phyloP scores from a whole-genome alignment of 352 stramenopile species.

The Globisporangium splendens region DNA sequence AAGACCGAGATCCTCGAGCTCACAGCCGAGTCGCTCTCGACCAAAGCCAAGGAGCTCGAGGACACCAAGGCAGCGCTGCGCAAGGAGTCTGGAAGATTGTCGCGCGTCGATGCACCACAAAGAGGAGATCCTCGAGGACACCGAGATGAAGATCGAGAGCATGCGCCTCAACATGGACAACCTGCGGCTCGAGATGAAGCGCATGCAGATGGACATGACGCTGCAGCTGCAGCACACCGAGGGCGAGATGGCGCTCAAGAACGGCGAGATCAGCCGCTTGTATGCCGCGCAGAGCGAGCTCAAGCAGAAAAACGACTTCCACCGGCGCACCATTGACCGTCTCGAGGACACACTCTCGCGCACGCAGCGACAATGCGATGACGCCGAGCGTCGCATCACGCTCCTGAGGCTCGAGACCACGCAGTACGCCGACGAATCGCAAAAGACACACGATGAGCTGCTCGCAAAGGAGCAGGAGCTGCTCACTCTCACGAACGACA shows the following conservation, averaged over 20 bases:
- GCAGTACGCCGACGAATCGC: slow-evolving; percentile 35
- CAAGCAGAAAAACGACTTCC: slow-evolving; percentile 54
- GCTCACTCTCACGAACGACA: slow-evolving; percentile 26
- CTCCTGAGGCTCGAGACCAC: slow-evolving; percentile 46
- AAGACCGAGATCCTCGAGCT: slow-evolving; percentile 70
- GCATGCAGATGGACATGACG: slow-evolving; percentile 73
- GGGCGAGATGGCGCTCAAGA: slow-evolving; percentile 68
- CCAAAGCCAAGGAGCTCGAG: slow-evolving; percentile 62
- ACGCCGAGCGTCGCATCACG: slow-evolving; percentile 42
- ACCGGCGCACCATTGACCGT: slow-evolving; percentile 40
- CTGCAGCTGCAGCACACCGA: slow-evolving; percentile 63
- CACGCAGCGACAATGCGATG: slow-evolving; percentile 41
- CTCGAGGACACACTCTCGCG: slow-evolving; percentile 37
- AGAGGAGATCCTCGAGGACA: slow-evolving; percentile 55
- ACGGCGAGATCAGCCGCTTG: slow-evolving; percentile 60
- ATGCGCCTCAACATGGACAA: slow-evolving; percentile 55
- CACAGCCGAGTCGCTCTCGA: slow-evolving; percentile 52
- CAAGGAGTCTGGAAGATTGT: slow-evolving; percentile 49
- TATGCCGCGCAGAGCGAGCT: slow-evolving; percentile 46
- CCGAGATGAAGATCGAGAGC: slow-evolving; percentile 60
- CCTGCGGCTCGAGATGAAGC: slow-evolving; percentile 60
- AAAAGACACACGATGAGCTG: slow-evolving; percentile 26
- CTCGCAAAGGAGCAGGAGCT: slow-evolving; percentile 37
- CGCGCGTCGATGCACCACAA: slow-evolving; percentile 55
- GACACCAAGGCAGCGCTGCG: slow-evolving; percentile 45